A percentile compares a stretch with the other conserved stretches of the same genome.
These are phyloP conservation scores for Entomortierella parvispora DNA, from an alignment of 192 early-diverging fungal species.

Conservation along the genomic window DNA sequence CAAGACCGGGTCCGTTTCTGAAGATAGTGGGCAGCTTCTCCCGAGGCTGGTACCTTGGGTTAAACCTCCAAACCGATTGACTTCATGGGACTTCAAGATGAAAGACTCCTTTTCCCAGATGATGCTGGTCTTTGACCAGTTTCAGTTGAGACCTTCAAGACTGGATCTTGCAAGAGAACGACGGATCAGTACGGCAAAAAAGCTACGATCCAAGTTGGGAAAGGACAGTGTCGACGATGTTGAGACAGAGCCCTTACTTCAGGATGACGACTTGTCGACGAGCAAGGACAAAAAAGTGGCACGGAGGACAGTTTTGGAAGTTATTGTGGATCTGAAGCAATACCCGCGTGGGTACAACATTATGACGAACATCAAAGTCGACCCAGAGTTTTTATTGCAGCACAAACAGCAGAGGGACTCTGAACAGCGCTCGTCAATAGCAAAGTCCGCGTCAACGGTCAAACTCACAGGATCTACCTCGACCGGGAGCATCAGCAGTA, in stretches of 20 bases:
- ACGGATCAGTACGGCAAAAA: conserved; percentile 11
- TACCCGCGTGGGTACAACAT: conserved; percentile 54
- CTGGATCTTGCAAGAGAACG: conserved; percentile 22
- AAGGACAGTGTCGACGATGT: not conserved
- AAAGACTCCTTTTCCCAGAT: conserved; percentile 41
- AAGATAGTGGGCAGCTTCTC: not conserved
- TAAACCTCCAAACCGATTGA: conserved; percentile 24
- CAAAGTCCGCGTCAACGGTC: conserved; percentile 8
- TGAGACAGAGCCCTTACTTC: not conserved
- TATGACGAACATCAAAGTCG: conserved; percentile 47
- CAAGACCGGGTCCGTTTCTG: conserved; percentile 2
- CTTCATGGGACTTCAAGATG: conserved; percentile 32
- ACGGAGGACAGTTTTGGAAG: conserved; percentile 31
- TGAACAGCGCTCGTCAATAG: conserved; percentile 2
- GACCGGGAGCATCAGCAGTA: not conserved
- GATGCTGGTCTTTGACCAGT: conserved; percentile 35
- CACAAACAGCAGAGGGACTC: conserved; percentile 41
- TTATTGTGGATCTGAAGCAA: conserved; percentile 48
- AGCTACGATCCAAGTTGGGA: conserved; percentile 1
- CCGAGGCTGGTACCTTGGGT: conserved; percentile 28
- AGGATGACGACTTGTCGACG: not conserved
- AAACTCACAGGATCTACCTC: conserved; percentile 18
- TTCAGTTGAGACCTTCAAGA: conserved; percentile 31
- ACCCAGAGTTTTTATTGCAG: conserved; percentile 44
- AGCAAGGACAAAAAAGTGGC: not conserved